A percentile compares a stretch with the other conserved stretches of the same genome.
Evolutionary conservation across 805 yeast genomes (phyloP).

Genomic region (Candida stauntonica): DNA sequence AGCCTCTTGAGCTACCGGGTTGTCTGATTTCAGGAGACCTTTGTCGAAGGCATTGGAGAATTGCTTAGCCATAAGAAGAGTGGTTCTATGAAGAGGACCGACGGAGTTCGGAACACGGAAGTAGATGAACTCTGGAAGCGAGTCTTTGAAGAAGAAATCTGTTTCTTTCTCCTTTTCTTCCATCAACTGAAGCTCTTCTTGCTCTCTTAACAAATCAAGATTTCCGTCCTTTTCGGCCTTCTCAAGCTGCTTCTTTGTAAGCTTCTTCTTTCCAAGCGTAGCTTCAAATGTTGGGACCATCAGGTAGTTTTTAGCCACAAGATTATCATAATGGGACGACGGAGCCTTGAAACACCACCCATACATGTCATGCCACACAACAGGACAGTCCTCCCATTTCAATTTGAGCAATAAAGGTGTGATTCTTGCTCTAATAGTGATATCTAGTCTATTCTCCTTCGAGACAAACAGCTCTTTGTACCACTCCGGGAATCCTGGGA

Average conservation of each 20-base stretch:
- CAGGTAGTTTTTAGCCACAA: conserved; percentile 33
- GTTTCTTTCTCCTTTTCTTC: conserved; percentile 2
- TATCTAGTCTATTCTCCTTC: conserved; percentile 40
- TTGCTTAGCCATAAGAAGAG: conserved; percentile 72
- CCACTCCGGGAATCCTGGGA: conserved; percentile 95
- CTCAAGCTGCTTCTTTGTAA: conserved; percentile 10
- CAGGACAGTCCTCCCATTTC: conserved; percentile 82
- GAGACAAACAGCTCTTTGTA: conserved; percentile 54
- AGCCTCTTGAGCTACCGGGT: conserved; percentile 70
- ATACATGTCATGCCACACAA: conserved; percentile 67
- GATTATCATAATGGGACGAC: conserved; percentile 25
- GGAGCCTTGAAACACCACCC: conserved; percentile 89
- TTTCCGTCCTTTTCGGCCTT: conserved; percentile 5
- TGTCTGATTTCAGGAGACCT: conserved; percentile 66
- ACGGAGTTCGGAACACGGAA: conserved; percentile 88
- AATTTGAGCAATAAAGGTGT: conserved; percentile 74
- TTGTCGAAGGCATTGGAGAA: conserved; percentile 70
- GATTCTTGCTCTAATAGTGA: conserved; percentile 69
- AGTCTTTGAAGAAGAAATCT: conserved; percentile 7
- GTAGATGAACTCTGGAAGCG: conserved; percentile 24
- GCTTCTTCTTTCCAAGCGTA: conserved; percentile 10
- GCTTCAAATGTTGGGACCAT: conserved; percentile 14
- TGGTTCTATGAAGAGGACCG: conserved; percentile 70
- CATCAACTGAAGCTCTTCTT: conserved; percentile 3
- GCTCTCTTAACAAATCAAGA: conserved; percentile 1